Conservation (phyloP, 768 basidiomycete species). For the Agrocybe praecox region DNA sequence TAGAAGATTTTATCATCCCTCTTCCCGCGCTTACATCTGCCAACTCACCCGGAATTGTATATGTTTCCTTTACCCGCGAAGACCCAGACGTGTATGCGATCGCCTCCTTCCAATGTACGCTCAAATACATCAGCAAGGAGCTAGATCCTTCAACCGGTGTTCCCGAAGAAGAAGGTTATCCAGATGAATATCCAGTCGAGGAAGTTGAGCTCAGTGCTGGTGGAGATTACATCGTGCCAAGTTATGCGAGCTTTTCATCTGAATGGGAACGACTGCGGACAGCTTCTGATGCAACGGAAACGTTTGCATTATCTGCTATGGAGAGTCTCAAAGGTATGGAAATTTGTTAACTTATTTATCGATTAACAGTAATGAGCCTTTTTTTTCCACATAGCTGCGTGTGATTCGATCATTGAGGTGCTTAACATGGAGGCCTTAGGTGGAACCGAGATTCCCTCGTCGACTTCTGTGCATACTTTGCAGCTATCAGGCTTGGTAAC, state of each 20-base stretch:
- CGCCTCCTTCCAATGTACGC: slow-evolving; percentile 86
- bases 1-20: slow-evolving; percentile 95
- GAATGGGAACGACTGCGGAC: slow-evolving; percentile 94
- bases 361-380: slow-evolving; percentile 14
- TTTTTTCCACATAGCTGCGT: slow-evolving; percentile 70
- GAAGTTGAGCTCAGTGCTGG: slow-evolving; percentile 93
- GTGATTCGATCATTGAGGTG: slow-evolving; percentile 94
- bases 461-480: slow-evolving; percentile 89
- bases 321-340: slow-evolving; percentile 87
- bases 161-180: slow-evolving; percentile 98
- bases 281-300: slow-evolving; percentile 84
- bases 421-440: slow-evolving; percentile 97
- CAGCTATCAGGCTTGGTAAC: slow-evolving; percentile 89
- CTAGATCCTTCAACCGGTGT: slow-evolving; percentile 93
- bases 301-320: slow-evolving; percentile 90
- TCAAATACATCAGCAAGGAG: slow-evolving; percentile 97
- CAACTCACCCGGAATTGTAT: slow-evolving; percentile 82
- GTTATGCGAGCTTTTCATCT: slow-evolving; percentile 85
- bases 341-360: slow-evolving; percentile 1
- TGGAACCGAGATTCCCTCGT: slow-evolving; percentile 82
- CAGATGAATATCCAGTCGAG: slow-evolving; percentile 97
- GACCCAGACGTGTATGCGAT: slow-evolving; percentile 74
- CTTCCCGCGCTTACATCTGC: slow-evolving; percentile 67
- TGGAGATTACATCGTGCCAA: slow-evolving; percentile 95
- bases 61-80: slow-evolving; percentile 91